Conservation (phyloP, 2,329 filamentous ascomycete genomes). For the Neospermospora avenae region DNA sequence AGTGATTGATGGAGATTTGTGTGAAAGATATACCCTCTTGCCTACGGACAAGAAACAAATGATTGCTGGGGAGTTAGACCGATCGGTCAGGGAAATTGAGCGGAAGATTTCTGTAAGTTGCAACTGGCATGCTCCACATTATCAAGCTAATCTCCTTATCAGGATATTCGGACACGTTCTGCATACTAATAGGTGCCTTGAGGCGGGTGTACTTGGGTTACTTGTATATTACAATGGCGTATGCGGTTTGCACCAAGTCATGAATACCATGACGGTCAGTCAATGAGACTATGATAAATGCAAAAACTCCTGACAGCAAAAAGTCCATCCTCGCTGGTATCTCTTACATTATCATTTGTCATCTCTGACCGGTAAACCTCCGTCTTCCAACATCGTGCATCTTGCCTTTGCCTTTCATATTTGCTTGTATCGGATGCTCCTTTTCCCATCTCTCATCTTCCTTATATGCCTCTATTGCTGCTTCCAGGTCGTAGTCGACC, state of each 20-base stretch:
- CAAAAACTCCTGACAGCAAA: constrained; percentile 9
- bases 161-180: constrained; percentile 56
- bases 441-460: constrained; percentile 76
- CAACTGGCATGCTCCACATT: not conserved
- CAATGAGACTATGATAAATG: constrained; percentile 19
- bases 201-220: constrained; percentile 11
- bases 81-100: constrained; percentile 89
- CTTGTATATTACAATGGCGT: constrained; percentile 25
- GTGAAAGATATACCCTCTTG: constrained; percentile 83
- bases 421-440: constrained; percentile 56
- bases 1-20: constrained; percentile 93
- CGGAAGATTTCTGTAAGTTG: constrained; percentile 75
- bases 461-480: constrained; percentile 60
- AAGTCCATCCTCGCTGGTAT: not conserved
- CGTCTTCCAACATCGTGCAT: constrained; percentile 32
- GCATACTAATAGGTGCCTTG: constrained; percentile 41
- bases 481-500: constrained; percentile 61
- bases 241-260: constrained; percentile 11
- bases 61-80: constrained; percentile 90
- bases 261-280: constrained; percentile 22
- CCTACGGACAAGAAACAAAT: constrained; percentile 88
- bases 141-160: constrained; percentile 20
- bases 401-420: constrained; percentile 43
- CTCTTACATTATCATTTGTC: constrained; percentile 5
- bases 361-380: constrained; percentile 33